phyloP scores from a whole-genome alignment of 2,329 filamentous ascomycete genomes.

The Stagonosporopsis tanaceti region DNA sequence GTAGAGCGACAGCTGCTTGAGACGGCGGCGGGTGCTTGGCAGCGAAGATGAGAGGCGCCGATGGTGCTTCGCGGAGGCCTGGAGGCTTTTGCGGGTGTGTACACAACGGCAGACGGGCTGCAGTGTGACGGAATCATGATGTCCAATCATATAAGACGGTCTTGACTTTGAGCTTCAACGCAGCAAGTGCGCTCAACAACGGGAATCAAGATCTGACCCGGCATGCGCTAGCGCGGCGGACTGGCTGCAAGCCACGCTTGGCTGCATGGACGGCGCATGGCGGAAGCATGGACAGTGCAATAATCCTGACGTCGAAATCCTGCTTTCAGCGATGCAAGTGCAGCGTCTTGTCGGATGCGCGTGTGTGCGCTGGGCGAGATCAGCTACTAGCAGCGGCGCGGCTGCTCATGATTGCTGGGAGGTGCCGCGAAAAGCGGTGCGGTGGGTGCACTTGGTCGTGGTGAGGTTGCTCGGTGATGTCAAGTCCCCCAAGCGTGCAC shows the following conservation, averaged over 20 bases:
- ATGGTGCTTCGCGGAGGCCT: constrained; percentile 5
- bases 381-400: constrained; percentile 3
- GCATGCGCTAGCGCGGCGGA: constrained; percentile 18
- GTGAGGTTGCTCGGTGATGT: constrained; percentile 34
- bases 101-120: constrained; percentile 8
- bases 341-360: neutral
- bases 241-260: constrained; percentile 19
- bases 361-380: constrained; percentile 4
- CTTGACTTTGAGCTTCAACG: constrained; percentile 2
- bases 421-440: constrained; percentile 20
- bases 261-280: constrained; percentile 24
- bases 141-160: neutral
- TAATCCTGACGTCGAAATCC: constrained; percentile 21
- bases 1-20: constrained; percentile 44
- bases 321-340: constrained; percentile 9
- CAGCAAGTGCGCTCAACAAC: constrained; percentile 13
- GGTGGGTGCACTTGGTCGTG: constrained; percentile 8
- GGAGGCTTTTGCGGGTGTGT: neutral
- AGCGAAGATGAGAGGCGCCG: constrained; percentile 16
- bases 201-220: constrained; percentile 18
- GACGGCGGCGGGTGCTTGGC: constrained; percentile 27
- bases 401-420: constrained; percentile 12
- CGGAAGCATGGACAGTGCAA: constrained; percentile 13
- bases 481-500: constrained; percentile 20
- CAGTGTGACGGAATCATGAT: constrained; percentile 8